Percentiles rank a stretch among this genome's conserved stretches.
Evolutionary conservation across 441 rosid species (phyloP).

Genomic region (Eugenia klotzschiana): DNA sequence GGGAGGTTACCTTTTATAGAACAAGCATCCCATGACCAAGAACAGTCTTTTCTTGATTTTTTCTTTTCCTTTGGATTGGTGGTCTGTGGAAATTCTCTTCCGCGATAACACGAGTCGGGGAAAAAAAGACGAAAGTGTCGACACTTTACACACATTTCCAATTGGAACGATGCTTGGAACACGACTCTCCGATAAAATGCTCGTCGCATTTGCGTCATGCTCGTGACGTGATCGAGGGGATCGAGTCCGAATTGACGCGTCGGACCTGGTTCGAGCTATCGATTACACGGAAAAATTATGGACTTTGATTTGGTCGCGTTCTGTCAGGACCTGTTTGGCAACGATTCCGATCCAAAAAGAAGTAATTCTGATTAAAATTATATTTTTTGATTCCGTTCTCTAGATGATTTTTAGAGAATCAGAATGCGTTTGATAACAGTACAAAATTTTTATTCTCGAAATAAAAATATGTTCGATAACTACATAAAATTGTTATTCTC

Average conservation of each 20-base stretch:
- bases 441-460: too few relatives aligned
- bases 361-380: too few relatives aligned
- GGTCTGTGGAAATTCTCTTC: not conserved
- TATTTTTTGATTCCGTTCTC: too few relatives aligned
- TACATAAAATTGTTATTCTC: too few relatives aligned
- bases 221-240: fast-evolving
- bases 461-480: too few relatives aligned
- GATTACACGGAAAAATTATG: not conserved
- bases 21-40: not conserved
- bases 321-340: too few relatives aligned
- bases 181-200: not conserved
- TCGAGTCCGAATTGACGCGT: fast-evolving
- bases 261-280: not conserved
- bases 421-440: too few relatives aligned
- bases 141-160: not conserved
- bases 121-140: not conserved
- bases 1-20: not conserved
- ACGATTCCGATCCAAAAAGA: too few relatives aligned
- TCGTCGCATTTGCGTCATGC: not conserved
- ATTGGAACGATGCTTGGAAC: not conserved
- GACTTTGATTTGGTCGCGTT: not conserved
- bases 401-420: too few relatives aligned
- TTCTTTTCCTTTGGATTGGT: not conserved
- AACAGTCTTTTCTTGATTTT: not conserved
- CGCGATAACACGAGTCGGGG: not conserved